These are phyloP conservation scores for Termitomyces sp. DNA, from an alignment of 768 basidiomycete genomes.

Conservation along the genomic window DNA sequence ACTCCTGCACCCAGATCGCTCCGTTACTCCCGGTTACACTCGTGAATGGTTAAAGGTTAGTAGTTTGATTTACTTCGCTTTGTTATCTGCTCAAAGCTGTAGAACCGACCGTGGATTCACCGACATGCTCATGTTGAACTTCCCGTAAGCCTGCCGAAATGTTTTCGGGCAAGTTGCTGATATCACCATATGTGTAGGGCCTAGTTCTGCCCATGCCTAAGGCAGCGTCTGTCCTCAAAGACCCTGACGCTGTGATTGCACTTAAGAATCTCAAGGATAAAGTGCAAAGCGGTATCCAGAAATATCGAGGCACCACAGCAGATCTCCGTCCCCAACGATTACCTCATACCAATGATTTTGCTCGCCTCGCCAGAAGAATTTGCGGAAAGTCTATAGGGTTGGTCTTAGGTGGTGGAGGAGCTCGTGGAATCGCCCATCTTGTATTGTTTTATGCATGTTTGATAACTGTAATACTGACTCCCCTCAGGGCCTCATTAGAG, in stretches of 20 bases:
- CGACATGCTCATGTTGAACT: slow-evolving; percentile 96
- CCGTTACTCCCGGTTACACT: slow-evolving; percentile 86
- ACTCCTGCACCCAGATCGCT: slow-evolving; percentile 87
- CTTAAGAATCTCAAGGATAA: slow-evolving; percentile 91
- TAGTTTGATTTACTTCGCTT: slow-evolving; percentile 1
- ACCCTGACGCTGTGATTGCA: slow-evolving; percentile 84
- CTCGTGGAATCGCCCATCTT: slow-evolving; percentile 60
- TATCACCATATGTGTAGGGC: slow-evolving; percentile 44
- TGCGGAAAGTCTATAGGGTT: slow-evolving; percentile 93
- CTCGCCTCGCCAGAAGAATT: slow-evolving; percentile 83
- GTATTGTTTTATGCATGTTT: slow-evolving; percentile 17
- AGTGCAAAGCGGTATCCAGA: slow-evolving; percentile 86
- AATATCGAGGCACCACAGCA: slow-evolving; percentile 68
- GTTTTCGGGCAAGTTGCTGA: background rate
- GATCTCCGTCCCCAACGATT: slow-evolving; percentile 69
- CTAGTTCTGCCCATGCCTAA: slow-evolving; percentile 66
- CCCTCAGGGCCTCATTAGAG: slow-evolving; percentile 82
- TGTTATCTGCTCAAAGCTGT: slow-evolving; percentile 3
- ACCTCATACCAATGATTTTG: slow-evolving; percentile 89
- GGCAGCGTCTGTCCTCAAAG: slow-evolving; percentile 54
- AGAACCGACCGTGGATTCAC: slow-evolving; percentile 96
- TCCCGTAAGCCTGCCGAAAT: slow-evolving; percentile 39
- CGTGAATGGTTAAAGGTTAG: slow-evolving; percentile 91
- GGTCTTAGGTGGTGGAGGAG: slow-evolving; percentile 97
- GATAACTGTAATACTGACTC: slow-evolving; percentile 7